Conservation (phyloP, 345 rosid genomes). For the Hypericum perforatum region DNA sequence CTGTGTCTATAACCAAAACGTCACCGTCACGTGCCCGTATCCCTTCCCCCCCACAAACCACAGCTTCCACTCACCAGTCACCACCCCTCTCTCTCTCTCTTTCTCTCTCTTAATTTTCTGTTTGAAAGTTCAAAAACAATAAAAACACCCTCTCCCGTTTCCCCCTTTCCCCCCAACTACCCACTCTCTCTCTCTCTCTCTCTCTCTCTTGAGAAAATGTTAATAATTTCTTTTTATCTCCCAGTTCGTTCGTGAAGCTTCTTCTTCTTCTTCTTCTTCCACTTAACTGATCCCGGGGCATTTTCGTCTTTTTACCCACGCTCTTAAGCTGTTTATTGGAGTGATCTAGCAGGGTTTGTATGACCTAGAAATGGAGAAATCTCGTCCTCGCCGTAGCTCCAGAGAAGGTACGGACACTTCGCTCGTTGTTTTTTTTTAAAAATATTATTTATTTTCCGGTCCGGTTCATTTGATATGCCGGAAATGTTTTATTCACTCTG, state of each 20-base stretch:
- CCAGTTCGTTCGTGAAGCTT: not conserved
- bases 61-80: not conserved
- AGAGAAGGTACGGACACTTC: no score
- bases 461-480: no score
- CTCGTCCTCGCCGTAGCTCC: no score
- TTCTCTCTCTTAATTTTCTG: not conserved
- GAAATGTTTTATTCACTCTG: no score
- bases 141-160: not conserved
- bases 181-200: not conserved
- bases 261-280: not conserved
- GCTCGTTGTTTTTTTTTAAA: no score
- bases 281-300: no score
- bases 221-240: not conserved
- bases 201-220: not conserved
- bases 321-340: no score
- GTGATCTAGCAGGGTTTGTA: no score
- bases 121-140: conserved; percentile 5
- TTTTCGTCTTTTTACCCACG: no score
- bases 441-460: no score
- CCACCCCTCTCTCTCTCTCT: not conserved
- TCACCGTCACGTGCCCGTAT: not conserved
- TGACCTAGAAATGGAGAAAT: no score
- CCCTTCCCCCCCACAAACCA: not conserved
- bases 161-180: not conserved
- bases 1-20: no score